Evolutionary conservation across 2,329 filamentous ascomycete species (phyloP).

Genomic region (Penicillium sp.): DNA sequence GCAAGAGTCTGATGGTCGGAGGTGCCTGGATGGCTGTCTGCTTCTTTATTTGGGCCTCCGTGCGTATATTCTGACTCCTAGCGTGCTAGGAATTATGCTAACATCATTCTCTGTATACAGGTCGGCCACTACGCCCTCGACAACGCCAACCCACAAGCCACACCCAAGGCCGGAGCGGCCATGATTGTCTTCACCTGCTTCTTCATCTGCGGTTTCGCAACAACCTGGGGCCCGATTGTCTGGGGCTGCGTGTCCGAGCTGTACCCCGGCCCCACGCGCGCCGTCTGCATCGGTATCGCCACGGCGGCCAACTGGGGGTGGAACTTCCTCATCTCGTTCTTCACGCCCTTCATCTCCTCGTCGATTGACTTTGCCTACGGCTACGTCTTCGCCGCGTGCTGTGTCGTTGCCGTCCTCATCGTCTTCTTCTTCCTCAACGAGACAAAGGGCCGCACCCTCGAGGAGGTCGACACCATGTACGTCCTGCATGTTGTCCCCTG

Average conservation of each 20-base stretch:
- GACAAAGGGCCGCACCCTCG: constrained; percentile 72
- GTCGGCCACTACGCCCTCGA: constrained; percentile 57
- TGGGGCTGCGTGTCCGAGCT: constrained; percentile 53
- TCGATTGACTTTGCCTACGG: constrained; percentile 77
- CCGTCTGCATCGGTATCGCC: constrained; percentile 77
- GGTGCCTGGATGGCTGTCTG: constrained; percentile 72
- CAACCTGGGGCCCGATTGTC: constrained; percentile 69
- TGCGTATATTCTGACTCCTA: neutral
- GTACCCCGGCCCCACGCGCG: constrained; percentile 59
- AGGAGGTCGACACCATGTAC: constrained; percentile 83
- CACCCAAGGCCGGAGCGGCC: constrained; percentile 61
- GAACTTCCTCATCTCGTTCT: constrained; percentile 79
- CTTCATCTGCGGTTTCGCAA: constrained; percentile 75
- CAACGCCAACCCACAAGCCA: constrained; percentile 46
- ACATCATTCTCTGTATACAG: neutral
- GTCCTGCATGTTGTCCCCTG: constrained; percentile 67
- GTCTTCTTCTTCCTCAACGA: constrained; percentile 82
- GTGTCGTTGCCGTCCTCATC: constrained; percentile 65
- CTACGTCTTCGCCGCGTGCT: constrained; percentile 78
- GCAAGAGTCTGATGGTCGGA: constrained; percentile 69
- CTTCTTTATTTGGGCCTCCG: constrained; percentile 62
- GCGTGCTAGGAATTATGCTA: neutral
- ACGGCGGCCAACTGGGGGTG: constrained; percentile 79
- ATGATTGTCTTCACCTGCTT: constrained; percentile 76
- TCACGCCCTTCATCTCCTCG: constrained; percentile 77